Evolutionary conservation across 1,284 basidiomycete genomes (phyloP), one percentile per base, ranked within the genome.

Genomic region (Testicularia cyperi): DNA sequence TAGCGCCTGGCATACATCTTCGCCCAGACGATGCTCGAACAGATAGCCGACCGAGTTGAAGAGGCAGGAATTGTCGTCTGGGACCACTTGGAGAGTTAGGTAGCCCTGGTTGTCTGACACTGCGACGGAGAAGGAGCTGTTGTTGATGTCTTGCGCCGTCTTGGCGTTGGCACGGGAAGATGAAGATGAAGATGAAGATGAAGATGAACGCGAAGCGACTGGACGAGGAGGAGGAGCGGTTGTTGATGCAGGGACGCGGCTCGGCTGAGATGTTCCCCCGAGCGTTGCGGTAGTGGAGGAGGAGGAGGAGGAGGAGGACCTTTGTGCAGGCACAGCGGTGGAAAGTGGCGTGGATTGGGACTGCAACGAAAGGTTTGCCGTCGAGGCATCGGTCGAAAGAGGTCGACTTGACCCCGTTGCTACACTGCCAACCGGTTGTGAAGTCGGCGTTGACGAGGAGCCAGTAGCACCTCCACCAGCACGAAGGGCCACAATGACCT

Each of bases 61-160:
- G 1, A 71, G 51, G 19, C 68, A 71, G 7, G 56, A 55, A 25
- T 71, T 71, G 47, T 71, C 68, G 39, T 71, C 68, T 0, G 66
- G 66, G 5, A 71, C 65, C 1, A 56, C 37, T 40, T 57, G 53
- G 20, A 69, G 47, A 3, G 51, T 33, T 2, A 69, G 43, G 2
- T 21, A 26, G 2, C 35, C 37, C 4, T 39, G 45, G 5, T 38
- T 31, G 7, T 39, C 51, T 5, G 44, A 14, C 5, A 63, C 36
- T 2, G 45, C 24, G 18, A 54, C 25, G 0, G 46, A 34, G 6
- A 63, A 39, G 19, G 32, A 38, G 8, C 58, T 44, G 15, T 55
- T 47, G 5, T 37, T 40, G 20, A 62, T 47, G 15, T 31, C 43
- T 22, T 26, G 29, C 21, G 23, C 28, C 20, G 35, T 38, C n/a